phyloP scores from a whole-genome alignment of 345 rosid species.

The Eutrema heterophyllum region DNA sequence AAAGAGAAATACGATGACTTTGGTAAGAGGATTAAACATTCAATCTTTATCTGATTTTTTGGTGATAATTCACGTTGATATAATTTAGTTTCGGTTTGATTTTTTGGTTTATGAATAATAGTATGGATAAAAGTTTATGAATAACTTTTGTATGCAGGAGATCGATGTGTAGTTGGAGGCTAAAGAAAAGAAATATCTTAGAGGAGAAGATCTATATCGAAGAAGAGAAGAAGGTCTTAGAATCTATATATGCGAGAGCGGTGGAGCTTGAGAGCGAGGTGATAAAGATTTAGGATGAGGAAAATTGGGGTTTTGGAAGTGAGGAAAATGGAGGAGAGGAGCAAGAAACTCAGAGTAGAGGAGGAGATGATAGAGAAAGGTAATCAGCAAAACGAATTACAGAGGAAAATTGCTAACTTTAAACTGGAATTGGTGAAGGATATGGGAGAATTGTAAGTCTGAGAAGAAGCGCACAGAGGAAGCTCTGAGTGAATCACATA shows the following conservation, averaged over 20 bases:
- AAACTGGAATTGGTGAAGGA: constrained; percentile 30
- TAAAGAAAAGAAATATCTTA: constrained; percentile 54
- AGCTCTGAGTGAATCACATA: no score
- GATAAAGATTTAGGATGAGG: constrained; percentile 55
- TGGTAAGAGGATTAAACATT: constrained; percentile 34
- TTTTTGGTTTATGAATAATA: no score
- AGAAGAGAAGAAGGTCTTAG: constrained; percentile 39
- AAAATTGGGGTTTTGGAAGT: constrained; percentile 44
- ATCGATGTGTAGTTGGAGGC: constrained; percentile 47
- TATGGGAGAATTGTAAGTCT: no score
- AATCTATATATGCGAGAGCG: constrained; percentile 40
- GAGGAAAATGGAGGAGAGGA: constrained; percentile 48
- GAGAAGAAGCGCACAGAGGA: no score
- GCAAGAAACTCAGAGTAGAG: constrained; percentile 49
- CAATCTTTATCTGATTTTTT: neutral
- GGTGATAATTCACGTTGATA: no score
- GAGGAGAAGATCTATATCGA: constrained; percentile 74
- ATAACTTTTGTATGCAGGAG: no score
- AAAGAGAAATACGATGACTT: constrained; percentile 23
- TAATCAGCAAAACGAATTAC: constrained; percentile 42
- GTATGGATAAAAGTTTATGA: no score
- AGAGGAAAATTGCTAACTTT: constrained; percentile 37
- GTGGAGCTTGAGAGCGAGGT: constrained; percentile 55
- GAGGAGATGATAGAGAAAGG: constrained; percentile 47
- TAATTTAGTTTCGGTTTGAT: no score